phyloP scores from a whole-genome alignment of 1,139 yeast genomes.

The Taphrina wiesneri region DNA sequence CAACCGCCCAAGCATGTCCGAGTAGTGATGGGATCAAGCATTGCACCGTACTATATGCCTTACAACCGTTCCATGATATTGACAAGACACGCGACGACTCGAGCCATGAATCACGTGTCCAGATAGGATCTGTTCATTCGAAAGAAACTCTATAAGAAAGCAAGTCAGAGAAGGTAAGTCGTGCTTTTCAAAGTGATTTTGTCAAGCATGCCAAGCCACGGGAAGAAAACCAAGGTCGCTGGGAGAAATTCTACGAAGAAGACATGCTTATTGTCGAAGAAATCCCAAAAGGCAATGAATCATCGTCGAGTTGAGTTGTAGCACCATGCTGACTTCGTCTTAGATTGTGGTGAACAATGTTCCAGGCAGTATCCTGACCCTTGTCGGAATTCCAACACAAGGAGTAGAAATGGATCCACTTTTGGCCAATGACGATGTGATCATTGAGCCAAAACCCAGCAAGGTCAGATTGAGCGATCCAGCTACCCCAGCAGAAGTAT shows the following conservation, averaged over 20 bases:
- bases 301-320: neutral
- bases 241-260: neutral
- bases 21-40: no score
- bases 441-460: neutral
- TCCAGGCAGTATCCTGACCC: neutral
- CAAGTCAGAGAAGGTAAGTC: no score
- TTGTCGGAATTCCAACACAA: neutral
- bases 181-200: no score
- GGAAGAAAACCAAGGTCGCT: neutral
- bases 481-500: neutral
- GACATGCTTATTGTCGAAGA: neutral
- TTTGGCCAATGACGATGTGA: neutral
- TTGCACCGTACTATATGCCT: no score
- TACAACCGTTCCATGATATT: no score
- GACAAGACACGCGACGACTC: no score
- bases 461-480: neutral
- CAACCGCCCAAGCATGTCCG: no score
- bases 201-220: neutral
- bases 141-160: no score
- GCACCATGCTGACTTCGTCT: neutral
- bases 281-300: neutral
- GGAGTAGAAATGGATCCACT: neutral
- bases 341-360: neutral
- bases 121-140: no score
- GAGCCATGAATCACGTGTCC: no score